Evolutionary conservation across 441 rosid species (phyloP).

Genomic region (Lepidium campestre): DNA sequence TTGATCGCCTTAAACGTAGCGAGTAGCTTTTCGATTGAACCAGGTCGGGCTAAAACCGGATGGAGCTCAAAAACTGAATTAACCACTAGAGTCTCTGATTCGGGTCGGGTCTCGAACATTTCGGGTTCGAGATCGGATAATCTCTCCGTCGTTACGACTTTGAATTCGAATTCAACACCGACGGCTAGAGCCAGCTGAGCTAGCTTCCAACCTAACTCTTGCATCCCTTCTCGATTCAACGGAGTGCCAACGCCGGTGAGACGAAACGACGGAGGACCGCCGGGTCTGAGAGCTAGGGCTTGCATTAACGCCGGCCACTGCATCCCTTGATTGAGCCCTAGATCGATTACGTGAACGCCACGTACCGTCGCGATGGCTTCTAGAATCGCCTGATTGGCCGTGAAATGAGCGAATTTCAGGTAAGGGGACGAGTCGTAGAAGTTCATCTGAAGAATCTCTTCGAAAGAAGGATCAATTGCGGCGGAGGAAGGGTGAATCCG

Average conservation of each 20-base stretch:
- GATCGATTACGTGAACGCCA: slow-evolving; percentile 54
- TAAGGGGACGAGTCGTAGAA: slow-evolving; percentile 64
- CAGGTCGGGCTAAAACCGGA: slow-evolving; percentile 35
- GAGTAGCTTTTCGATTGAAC: slow-evolving; percentile 51
- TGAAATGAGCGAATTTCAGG: slow-evolving; percentile 67
- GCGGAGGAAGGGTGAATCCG: slow-evolving; percentile 21
- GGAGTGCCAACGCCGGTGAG: slow-evolving; percentile 60
- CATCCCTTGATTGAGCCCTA: slow-evolving; percentile 58
- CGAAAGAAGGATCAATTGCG: slow-evolving; percentile 25
- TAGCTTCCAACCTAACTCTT: slow-evolving; percentile 55
- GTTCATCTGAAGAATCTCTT: slow-evolving; percentile 56
- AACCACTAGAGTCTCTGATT: slow-evolving; percentile 45
- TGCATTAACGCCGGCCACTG: slow-evolving; percentile 78
- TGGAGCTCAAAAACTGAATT: slow-evolving; percentile 63
- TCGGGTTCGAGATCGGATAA: slow-evolving; percentile 56
- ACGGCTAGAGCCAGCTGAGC: slow-evolving; percentile 48
- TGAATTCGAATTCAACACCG: slow-evolving; percentile 51
- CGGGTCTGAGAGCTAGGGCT: slow-evolving; percentile 51
- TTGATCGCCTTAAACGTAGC: slow-evolving; percentile 40
- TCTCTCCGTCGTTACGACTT: slow-evolving; percentile 38
- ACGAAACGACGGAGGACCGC: slow-evolving; percentile 59
- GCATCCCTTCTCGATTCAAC: slow-evolving; percentile 49
- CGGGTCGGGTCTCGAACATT: slow-evolving; percentile 50
- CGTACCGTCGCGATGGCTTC: slow-evolving; percentile 41
- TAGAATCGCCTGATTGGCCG: slow-evolving; percentile 66